A percentile compares a stretch with the other conserved stretches of the same genome.
Conservation (phyloP, 768 basidiomycete genomes). For the Leccinum fibrillosum region DNA sequence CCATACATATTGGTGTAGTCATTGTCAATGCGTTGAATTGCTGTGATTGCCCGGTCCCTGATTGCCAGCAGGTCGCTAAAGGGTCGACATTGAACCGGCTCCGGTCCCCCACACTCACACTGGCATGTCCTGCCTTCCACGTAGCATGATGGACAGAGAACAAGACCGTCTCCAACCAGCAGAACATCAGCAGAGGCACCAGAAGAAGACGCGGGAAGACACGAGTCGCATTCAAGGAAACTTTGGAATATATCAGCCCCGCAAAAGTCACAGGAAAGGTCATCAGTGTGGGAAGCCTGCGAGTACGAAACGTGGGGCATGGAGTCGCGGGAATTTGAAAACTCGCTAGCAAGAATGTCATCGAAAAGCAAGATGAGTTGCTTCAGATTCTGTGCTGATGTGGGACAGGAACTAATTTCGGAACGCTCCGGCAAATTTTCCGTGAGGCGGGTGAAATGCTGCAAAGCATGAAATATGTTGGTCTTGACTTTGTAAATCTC, state of each 20-base stretch:
- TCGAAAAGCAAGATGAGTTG: conserved; percentile 47
- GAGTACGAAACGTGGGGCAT: conserved; percentile 31
- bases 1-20: conserved; percentile 8
- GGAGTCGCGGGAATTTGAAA: conserved; percentile 36
- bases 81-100: conserved; percentile 53
- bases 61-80: conserved; percentile 44
- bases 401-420: neutral
- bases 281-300: conserved; percentile 16
- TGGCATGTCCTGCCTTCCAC: conserved; percentile 72
- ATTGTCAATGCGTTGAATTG: conserved; percentile 19
- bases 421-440: conserved; percentile 6
- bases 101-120: conserved; percentile 62
- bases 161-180: conserved; percentile 40
- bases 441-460: conserved; percentile 27
- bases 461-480: conserved; percentile 55
- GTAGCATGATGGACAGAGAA: conserved; percentile 71
- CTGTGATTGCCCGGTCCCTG: conserved; percentile 38
- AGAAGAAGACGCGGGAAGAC: conserved; percentile 31
- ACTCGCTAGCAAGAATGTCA: conserved; percentile 43
- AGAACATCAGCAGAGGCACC: conserved; percentile 10
- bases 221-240: conserved; percentile 67
- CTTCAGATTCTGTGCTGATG: conserved; percentile 24
- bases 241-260: conserved; percentile 79
- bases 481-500: conserved; percentile 77
- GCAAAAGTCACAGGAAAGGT: conserved; percentile 72